Base-by-base conservation (phyloP, 768 basidiomycete species). In the Coprinopsis cinerea region DNA sequence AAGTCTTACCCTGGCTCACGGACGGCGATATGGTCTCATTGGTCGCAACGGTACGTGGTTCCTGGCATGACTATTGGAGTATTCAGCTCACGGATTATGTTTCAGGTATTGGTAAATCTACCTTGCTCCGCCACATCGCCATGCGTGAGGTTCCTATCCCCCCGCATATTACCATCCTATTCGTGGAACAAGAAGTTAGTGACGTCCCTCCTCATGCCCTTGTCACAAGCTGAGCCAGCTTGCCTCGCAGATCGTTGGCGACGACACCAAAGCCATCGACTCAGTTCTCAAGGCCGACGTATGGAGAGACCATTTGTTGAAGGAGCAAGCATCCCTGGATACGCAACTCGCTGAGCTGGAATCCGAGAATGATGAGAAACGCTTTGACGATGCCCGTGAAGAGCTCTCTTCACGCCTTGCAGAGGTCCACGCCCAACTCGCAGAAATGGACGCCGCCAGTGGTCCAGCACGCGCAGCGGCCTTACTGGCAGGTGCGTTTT, bases 231-330 rank as follows among this genome's bases (percentile, higher is more conserved):
- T 41, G 24, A 49, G 18, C n/a, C n/a, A n/a, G n/a, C 20, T 22
- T 35, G 43, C 4, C 10, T 22, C 28, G 25, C 20, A 93, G 89
- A 88, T 97, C 56, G 64, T 92, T 48, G 96, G 95, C 26, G 95
- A 98, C 64, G 93, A 94, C 56, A 98, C 93, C 0, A 71, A 73
- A 1, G 96, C 96, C 2, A 75, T 99, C 36, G 88, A 93, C 18
- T 93, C 94, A 1, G 96, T 99, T 18, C 76, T 99, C n/a, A 92
- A 94, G 65, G 96, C 96, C n/a, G 96, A 99, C 62, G 96, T 99
- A 26, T 98, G 96, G 92, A 78, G 95, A 63, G 93, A 95, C 60
- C 88, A 91, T 55, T 74, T 97, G 15, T 67, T 96, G 44, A 86
- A 83, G 48, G 92, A 99, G 61, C 94, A 98, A 65, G 68, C 68